phyloP scores from a whole-genome alignment of 2,329 filamentous ascomycete species.

The Penicillium janthinellum region DNA sequence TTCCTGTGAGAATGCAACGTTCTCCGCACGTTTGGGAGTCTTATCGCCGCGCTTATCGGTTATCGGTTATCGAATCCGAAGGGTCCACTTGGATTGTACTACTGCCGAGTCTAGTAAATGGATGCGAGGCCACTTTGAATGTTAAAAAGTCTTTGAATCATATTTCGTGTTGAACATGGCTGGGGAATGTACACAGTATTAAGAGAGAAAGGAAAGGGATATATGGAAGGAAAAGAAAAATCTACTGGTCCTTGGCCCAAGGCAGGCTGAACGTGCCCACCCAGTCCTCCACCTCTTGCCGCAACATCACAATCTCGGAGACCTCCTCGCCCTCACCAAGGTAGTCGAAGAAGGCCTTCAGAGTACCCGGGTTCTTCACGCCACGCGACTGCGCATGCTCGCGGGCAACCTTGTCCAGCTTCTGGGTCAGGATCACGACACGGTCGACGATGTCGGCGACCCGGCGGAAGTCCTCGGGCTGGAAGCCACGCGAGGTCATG shows the following conservation, averaged over 20 bases:
- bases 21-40: no score
- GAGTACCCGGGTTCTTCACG: conserved; percentile 95
- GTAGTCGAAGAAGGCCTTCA: conserved; percentile 96
- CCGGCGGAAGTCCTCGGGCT: conserved; percentile 80
- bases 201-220: conserved; percentile 8
- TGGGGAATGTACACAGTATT: conserved; percentile 22
- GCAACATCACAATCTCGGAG: conserved; percentile 78
- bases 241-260: conserved; percentile 64
- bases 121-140: not conserved
- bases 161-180: conserved; percentile 29
- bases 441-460: conserved; percentile 85
- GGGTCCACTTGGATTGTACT: conserved; percentile 1
- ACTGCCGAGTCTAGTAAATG: not conserved
- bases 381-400: conserved; percentile 80
- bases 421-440: conserved; percentile 75
- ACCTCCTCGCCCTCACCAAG: conserved; percentile 78
- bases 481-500: conserved; percentile 96
- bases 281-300: conserved; percentile 89
- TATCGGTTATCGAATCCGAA: conserved; percentile 3
- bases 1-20: not conserved
- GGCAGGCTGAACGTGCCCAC: conserved; percentile 89
- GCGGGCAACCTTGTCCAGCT: conserved; percentile 66
- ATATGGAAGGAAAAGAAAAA: not conserved
- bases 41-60: not conserved
- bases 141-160: conserved; percentile 18